A percentile compares a stretch with the other conserved stretches of the same genome.
Conservation (phyloP, 805 yeast species). For the Hanseniaspora pseudoguilliermondii region DNA sequence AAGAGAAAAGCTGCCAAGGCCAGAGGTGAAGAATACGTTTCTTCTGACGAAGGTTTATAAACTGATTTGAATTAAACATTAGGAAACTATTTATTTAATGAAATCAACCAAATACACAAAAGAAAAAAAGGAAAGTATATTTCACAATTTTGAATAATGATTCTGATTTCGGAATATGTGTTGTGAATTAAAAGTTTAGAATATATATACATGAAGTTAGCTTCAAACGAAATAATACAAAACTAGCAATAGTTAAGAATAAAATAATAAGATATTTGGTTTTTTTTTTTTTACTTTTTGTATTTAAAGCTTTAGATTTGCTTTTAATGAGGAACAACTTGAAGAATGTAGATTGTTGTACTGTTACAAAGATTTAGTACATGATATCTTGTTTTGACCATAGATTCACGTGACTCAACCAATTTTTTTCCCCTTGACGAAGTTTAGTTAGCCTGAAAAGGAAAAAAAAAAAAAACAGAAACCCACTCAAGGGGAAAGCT, state of each 20-base stretch:
- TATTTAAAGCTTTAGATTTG: no score
- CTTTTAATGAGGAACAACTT: no score
- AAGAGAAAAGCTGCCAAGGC: conserved; percentile 99
- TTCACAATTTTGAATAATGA: not conserved
- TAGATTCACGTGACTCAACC: no score
- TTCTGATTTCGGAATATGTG: not conserved
- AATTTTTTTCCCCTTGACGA: no score
- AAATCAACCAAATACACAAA: not conserved
- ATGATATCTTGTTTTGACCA: no score
- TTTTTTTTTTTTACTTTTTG: not conserved
- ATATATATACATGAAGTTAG: not conserved
- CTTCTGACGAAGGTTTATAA: conserved; percentile 74
- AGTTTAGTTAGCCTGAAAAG: no score
- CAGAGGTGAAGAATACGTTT: conserved; percentile 97
- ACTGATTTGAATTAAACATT: conserved; percentile 15
- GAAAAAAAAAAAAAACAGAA: no score
- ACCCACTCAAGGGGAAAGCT: no score
- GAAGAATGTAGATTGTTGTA: no score
- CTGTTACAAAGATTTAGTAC: no score
- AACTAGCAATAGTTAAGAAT: conserved; percentile 1
- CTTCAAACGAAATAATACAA: not conserved
- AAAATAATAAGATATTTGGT: not conserved
- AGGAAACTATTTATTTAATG: conserved; percentile 1
- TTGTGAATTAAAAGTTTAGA: not conserved
- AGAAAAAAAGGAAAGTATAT: not conserved